Base-by-base conservation (phyloP, 1,139 yeast genomes). In the Keqinozyma sinolaborantium region DNA sequence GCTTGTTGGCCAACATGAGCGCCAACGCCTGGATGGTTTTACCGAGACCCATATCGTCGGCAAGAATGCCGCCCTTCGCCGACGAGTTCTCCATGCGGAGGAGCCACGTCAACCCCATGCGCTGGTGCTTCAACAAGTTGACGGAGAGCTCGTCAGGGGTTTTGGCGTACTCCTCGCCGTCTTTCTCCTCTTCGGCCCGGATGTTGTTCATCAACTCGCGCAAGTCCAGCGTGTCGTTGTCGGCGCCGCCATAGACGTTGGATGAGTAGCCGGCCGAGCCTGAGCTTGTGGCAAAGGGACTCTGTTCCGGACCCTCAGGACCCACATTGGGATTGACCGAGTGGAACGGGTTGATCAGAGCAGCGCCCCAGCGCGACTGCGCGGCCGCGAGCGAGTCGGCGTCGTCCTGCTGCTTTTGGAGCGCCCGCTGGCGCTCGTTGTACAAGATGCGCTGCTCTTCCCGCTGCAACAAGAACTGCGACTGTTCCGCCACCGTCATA, bases 21-120 rank as follows among this genome's bases (percentile, higher is more conserved):
- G 95, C 77, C 28, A 86, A 65, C 2, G 87, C 75, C 57, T 88
- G 97, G 26, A 88, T 79, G 0, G 97, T 88, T 55, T 88, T 90
- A 39, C 96, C 97, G 20, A 88, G 63, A 20, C 96, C 97, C 97
- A 88, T 88, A 60, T 85, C 96, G 59, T 88, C 97, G 1, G 95
- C 95, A 25, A 88, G 60, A 19, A 88, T 71, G 2, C 96, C 95
- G 16, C 97, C 97, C 39, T 70, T 71, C 3, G 66, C 58, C 19
- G 52, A 57, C 3, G 71, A 58, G n/a, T 65, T 60, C 46, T 87
- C 96, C 69, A 75, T 79, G 24, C 81, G 68, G 28, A 73, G 48
- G 44, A 92, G 60, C 97, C 97, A 92, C 3, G 81, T 72, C 18
- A 92, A 66, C 1, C 97, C 97, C 39, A 82, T 66, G 34, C 87